These are phyloP conservation scores for Arachis monticola DNA, from an alignment of 331 rosid species.

Conservation along the genomic window DNA sequence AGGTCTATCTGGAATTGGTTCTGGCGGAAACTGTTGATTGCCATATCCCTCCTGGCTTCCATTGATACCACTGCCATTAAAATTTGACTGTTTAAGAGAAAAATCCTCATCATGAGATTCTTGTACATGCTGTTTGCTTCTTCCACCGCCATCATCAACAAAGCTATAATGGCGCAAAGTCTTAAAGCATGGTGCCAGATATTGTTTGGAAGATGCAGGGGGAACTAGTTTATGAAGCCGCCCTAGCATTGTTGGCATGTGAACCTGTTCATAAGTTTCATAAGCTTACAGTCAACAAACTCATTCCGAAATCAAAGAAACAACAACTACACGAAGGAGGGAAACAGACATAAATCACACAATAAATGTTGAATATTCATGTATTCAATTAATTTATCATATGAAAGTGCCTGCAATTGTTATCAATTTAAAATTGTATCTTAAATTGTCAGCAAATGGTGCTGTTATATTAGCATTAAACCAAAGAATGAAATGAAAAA, in stretches of 20 bases:
- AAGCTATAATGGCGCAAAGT: conserved; percentile 52
- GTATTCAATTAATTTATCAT: conserved; percentile 13
- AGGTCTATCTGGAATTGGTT: conserved; percentile 52
- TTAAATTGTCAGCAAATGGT: conserved; percentile 21
- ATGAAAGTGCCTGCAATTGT: conserved; percentile 6
- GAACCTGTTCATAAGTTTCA: conserved; percentile 40
- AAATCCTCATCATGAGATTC: conserved; percentile 37
- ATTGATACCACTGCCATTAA: conserved; percentile 4
- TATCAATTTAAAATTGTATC: conserved; percentile 18
- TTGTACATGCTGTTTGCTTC: conserved; percentile 22
- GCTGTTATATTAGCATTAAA: conserved; percentile 10
- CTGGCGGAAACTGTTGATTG: conserved; percentile 37
- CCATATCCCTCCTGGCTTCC: conserved; percentile 11
- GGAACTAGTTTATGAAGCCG: conserved; percentile 42
- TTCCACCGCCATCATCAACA: conserved; percentile 37
- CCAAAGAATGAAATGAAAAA: neutral
- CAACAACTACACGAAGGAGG: neutral
- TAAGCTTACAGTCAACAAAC: conserved; percentile 11
- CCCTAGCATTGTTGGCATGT: conserved; percentile 41
- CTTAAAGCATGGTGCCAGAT: conserved; percentile 30
- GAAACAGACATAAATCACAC: neutral
- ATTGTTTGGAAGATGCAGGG: conserved; percentile 36
- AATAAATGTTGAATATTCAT: neutral
- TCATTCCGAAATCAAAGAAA: conserved; percentile 22
- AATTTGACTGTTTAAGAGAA: conserved; percentile 16